Base-by-base conservation (phyloP, 176 grass and related monocot species). In the Themeda triandra region DNA sequence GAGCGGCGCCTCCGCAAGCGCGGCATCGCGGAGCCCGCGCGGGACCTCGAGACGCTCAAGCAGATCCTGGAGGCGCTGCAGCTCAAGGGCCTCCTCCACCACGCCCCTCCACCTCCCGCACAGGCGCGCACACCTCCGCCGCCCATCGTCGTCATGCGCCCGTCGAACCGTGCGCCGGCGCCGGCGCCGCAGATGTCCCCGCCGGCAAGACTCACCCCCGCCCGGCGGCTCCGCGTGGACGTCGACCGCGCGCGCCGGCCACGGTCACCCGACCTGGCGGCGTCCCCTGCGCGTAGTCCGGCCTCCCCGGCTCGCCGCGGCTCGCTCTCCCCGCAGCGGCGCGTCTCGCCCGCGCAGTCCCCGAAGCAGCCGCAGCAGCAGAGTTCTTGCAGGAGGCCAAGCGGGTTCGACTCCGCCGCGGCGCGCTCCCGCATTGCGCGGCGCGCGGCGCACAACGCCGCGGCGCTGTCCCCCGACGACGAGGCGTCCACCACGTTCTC, bases 1-100 rank as follows among this genome's bases (percentile, higher is more conserved):
- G 97, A 94, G 75, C 88, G 92, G 21, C 97, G 97, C 6, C 93
- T 99, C 13, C 90, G 92, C 4, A 92, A 90, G 84, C 93, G 93
- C 14, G 97, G 97, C 37, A 99, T 96, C 51, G 91, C 94, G 35
- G 97, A 96, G 66, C 97, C 97, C 0, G 76, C 87, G 0, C 82
- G 88, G 18, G 93, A 99, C 37, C 73, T 94, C 53, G 97, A 99
- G 88, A 99, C 97, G 3, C 78, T 99, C 3, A 99, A 96, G 85
- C 97, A 99, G 68, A 87, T 96, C 59, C 45, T 99, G 2, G 97
- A 99, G 63, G 97, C 93, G 3, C 82, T 99, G 36, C 97, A 99
- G 81, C 90, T 99, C 5, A 99, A 96, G 28, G 97, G 97, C 4
- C 90, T 99, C 19, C 88, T 99, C 37, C 97, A 85, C 71, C 89